Percentiles rank a stretch among this genome's conserved stretches.
phyloP scores from a whole-genome alignment of 192 early-diverging fungal species.

The Backusella liffmaniae region DNA sequence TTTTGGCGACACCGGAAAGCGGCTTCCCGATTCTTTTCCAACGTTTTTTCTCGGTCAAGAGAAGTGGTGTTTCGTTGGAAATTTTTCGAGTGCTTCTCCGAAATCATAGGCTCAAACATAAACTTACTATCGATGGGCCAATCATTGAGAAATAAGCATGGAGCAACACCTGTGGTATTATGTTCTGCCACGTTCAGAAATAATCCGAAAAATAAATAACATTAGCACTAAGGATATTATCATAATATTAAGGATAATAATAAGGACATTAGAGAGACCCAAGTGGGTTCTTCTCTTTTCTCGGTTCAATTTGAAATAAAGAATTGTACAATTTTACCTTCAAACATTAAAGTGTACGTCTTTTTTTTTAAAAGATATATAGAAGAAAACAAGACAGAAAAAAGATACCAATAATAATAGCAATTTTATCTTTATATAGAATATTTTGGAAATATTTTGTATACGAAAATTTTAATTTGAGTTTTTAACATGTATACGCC shows the following conservation, averaged over 20 bases:
- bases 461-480: not conserved
- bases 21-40: constrained; percentile 10
- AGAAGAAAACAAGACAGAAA: not conserved
- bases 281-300: not conserved
- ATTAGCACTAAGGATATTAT: not conserved
- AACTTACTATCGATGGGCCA: not conserved
- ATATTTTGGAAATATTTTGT: not conserved
- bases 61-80: not conserved
- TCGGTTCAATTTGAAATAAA: constrained; percentile 1
- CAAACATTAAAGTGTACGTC: not conserved
- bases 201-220: constrained; percentile 1
- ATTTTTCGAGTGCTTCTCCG: not conserved
- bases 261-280: not conserved
- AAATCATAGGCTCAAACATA: not conserved
- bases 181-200: not conserved
- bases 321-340: not conserved
- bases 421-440: not conserved
- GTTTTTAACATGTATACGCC: not conserved
- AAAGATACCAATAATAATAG: not conserved
- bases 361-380: not conserved
- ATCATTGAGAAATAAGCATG: not conserved
- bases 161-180: not conserved
- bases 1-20: constrained; percentile 32
- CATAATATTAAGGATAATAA: not conserved
- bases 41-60: not conserved